Evolutionary conservation across 768 basidiomycete genomes (phyloP).

Genomic region (Leccinum truebloodii): DNA sequence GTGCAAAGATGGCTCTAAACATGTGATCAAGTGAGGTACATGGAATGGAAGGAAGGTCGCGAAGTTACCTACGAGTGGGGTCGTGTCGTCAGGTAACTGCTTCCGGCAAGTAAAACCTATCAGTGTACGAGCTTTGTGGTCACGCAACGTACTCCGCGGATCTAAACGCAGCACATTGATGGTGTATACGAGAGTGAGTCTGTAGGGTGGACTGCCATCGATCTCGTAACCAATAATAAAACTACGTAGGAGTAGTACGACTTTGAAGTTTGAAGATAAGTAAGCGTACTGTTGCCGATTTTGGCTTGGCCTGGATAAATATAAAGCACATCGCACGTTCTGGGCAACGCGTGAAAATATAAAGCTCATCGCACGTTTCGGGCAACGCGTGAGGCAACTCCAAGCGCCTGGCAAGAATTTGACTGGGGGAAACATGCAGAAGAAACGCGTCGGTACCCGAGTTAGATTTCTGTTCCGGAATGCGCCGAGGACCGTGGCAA

Average conservation of each 20-base stretch:
- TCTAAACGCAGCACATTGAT: constrained; percentile 10
- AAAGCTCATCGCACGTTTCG: background rate
- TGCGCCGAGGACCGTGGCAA: constrained; percentile 19
- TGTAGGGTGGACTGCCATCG: constrained; percentile 17
- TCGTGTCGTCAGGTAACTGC: constrained; percentile 6
- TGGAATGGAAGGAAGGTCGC: constrained; percentile 18
- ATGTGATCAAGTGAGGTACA: constrained; percentile 11
- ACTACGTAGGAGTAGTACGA: background rate
- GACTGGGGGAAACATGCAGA: background rate
- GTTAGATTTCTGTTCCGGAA: constrained; percentile 9
- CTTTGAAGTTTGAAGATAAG: constrained; percentile 8
- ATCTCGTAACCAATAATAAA: constrained; percentile 13
- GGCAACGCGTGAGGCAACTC: constrained; percentile 4
- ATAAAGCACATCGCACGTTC: background rate
- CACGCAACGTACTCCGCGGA: constrained; percentile 22
- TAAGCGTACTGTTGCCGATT: constrained; percentile 6
- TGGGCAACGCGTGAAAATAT: constrained; percentile 6
- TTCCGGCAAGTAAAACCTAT: constrained; percentile 7
- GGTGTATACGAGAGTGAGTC: constrained; percentile 7
- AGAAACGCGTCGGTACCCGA: constrained; percentile 1
- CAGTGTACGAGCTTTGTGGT: constrained; percentile 2
- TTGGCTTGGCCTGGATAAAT: background rate
- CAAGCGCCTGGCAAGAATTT: constrained; percentile 1
- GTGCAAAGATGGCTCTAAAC: background rate
- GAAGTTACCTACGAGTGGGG: constrained; percentile 5